These are phyloP conservation scores for Pyrenula massariospora DNA, from an alignment of 495 filamentous ascomycete genomes.

Conservation along the genomic window DNA sequence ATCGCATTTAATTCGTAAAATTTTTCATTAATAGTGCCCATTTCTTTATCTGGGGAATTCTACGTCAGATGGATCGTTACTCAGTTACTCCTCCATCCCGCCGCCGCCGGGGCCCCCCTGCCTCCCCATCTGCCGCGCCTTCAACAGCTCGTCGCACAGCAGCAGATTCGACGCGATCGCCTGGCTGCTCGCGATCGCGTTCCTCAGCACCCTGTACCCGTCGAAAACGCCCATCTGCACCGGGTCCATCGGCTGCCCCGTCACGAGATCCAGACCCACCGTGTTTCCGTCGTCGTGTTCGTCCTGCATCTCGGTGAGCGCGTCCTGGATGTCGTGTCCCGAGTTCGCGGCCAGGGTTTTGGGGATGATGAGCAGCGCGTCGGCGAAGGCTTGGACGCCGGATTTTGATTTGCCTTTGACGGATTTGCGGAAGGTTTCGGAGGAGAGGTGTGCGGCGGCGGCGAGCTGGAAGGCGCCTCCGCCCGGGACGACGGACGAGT, in stretches of 20 bases:
- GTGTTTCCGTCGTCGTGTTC: conserved; percentile 74
- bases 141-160: conserved; percentile 92
- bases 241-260: conserved; percentile 93
- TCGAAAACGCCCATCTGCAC: conserved; percentile 87
- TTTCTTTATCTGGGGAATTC: no score
- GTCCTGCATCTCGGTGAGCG: conserved; percentile 75
- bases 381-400: conserved; percentile 88
- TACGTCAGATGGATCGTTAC: no score
- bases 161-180: conserved; percentile 93
- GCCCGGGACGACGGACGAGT: conserved; percentile 86
- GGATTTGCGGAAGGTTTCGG: conserved; percentile 68
- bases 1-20: no score
- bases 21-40: no score
- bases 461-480: conserved; percentile 95
- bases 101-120: conserved; percentile 22
- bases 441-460: conserved; percentile 76
- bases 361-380: conserved; percentile 85
- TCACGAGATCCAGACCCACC: conserved; percentile 75
- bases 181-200: conserved; percentile 84
- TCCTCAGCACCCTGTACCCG: conserved; percentile 87
- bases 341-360: conserved; percentile 96
- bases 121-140: conserved; percentile 85
- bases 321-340: conserved; percentile 90
- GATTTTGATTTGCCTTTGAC: conserved; percentile 96
- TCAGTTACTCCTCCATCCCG: conserved; percentile 36